Base-by-base conservation (phyloP, 441 rosid species). In the Sinapis alba region DNA sequence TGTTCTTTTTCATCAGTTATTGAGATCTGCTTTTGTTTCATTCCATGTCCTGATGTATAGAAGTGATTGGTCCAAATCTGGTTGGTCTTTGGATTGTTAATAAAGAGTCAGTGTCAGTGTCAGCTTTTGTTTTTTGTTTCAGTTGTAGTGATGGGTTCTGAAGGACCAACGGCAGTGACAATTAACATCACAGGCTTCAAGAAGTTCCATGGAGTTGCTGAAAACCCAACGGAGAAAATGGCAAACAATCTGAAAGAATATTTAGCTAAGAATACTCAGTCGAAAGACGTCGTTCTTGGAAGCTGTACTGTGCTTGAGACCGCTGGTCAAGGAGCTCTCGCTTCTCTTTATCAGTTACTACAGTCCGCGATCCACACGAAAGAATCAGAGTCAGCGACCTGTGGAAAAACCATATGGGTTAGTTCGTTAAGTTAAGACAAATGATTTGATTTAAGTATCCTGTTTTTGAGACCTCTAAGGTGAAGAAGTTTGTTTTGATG, bases 131-230 rank as follows among this genome's bases (percentile, higher is more conserved):
- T 51, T 71, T 61, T 19, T 58, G 32, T 32, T 77, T 13, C 62
- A 78, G 77, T 67, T 67, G 60, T 54, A 74, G 32, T 65, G 76
- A 95, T 95, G 98, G 99, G 99, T 77, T 95, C 99, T 30, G 97
- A 93, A 88, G 95, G 96, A 84, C 98, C 92, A 77, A 73, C 89
- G 4, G 81, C 85, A 30, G 86, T 90, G 74, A 86, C 90, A 20
- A 74, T 95, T 58, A 87, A 93, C 59, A 85, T 91, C 78, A 95
- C 98, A 0, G 97, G 99, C 12, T 95, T 95, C 82, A 93, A 95
- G 85, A 95, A 90, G 82, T 93, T 95, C 80, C 98, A 91, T 86
- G 98, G 99, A 73, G 99, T 93, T 76, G 82, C 97, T 19, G 99
- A 90, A 81, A 96, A 96, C 81, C 99, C 97, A 18, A 93, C 97